phyloP scores from a whole-genome alignment of 148 eudicot species.

The Salicornia ramosissima region DNA sequence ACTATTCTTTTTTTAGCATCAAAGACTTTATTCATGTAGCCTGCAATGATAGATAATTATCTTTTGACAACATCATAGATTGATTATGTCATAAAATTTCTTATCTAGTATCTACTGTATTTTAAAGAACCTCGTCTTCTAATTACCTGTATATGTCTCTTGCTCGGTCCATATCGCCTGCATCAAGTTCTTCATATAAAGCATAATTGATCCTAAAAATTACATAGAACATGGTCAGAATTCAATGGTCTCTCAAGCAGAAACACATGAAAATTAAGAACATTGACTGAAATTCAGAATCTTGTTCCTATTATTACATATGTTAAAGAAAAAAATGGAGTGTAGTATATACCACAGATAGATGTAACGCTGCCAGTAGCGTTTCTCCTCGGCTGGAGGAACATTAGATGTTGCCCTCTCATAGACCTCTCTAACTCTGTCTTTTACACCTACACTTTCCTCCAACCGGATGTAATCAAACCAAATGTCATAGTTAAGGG shows the following conservation, averaged over 20 bases:
- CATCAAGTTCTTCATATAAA: constrained; percentile 86
- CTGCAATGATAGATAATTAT: no score
- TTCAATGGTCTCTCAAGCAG: neutral
- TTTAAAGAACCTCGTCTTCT: neutral
- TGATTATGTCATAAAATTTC: no score
- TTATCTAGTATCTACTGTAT: neutral
- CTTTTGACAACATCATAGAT: no score
- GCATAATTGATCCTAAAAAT: constrained; percentile 73
- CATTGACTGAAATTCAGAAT: neutral
- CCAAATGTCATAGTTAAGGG: constrained; percentile 90
- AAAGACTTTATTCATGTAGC: no score
- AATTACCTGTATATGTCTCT: constrained; percentile 75
- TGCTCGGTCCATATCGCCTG: constrained; percentile 67
- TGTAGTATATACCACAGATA: constrained; percentile 66
- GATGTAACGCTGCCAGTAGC: constrained; percentile 92
- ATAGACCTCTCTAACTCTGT: constrained; percentile 65
- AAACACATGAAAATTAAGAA: neutral
- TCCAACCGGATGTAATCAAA: constrained; percentile 83
- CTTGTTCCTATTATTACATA: neutral
- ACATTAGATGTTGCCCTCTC: constrained; percentile 85
- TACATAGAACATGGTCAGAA: constrained; percentile 11
- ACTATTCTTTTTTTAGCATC: no score
- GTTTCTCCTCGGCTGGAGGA: constrained; percentile 92
- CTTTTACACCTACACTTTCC: constrained; percentile 67
- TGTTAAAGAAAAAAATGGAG: neutral